These are phyloP conservation scores for Nitzschia sp. DNA, from an alignment of 108 stramenopile genomes.

Conservation along the genomic window DNA sequence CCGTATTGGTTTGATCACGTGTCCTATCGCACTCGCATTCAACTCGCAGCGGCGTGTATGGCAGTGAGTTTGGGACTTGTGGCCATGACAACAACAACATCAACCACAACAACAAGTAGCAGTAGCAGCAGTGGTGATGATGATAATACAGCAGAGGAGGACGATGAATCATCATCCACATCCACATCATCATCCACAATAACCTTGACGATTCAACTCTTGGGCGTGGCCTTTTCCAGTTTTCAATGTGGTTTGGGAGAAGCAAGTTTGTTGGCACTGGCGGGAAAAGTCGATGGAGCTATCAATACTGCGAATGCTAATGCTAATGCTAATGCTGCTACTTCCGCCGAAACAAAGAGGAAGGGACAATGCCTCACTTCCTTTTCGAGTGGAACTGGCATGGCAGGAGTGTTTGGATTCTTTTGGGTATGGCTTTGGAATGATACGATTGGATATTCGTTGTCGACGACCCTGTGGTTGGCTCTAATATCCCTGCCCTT, in stretches of 20 bases:
- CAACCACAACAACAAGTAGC: neutral
- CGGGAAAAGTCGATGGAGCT: conserved; percentile 58
- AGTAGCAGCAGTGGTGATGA: neutral
- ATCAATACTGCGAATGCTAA: too few species aligned
- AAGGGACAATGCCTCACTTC: conserved; percentile 51
- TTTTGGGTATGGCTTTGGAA: conserved; percentile 53
- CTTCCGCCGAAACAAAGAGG: too few species aligned
- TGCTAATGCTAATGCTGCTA: too few species aligned
- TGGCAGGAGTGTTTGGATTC: conserved; percentile 78
- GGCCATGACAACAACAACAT: conserved; percentile 15
- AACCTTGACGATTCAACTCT: conserved; percentile 35
- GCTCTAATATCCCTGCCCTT: conserved; percentile 31
- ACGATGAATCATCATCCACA: neutral
- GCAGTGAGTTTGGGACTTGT: conserved; percentile 49
- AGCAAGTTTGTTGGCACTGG: conserved; percentile 81
- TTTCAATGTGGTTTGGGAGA: conserved; percentile 84
- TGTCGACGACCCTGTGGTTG: conserved; percentile 25
- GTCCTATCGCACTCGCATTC: conserved; percentile 57
- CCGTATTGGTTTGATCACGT: conserved; percentile 88
- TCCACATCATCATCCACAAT: too few species aligned
- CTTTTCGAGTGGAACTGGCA: conserved; percentile 82
- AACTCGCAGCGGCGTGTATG: conserved; percentile 51
- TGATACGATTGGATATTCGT: conserved; percentile 24
- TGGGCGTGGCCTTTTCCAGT: conserved; percentile 79
- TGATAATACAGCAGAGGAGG: neutral